Evolutionary conservation across 2,329 filamentous ascomycete genomes (phyloP).

Genomic region (Claviceps sp.): DNA sequence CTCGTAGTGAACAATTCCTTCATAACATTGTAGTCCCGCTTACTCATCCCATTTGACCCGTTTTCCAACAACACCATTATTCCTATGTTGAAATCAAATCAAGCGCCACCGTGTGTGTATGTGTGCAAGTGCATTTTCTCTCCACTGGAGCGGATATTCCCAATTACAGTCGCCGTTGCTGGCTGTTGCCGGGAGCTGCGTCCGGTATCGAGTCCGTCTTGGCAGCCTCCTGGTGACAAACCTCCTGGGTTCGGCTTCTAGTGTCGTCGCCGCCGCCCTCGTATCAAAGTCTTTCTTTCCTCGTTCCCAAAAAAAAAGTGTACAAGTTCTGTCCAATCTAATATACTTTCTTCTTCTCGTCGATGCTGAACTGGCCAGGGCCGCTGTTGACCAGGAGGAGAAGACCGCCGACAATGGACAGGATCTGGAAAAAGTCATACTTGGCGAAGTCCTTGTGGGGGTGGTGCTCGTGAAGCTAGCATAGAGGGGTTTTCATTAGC

Average conservation of each 20-base stretch:
- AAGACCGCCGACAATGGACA: constrained; percentile 95
- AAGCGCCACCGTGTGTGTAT: neutral
- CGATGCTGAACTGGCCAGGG: constrained; percentile 91
- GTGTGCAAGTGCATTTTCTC: neutral
- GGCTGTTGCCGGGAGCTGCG: neutral
- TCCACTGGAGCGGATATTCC: neutral
- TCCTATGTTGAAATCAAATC: neutral
- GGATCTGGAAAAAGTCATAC: constrained; percentile 99
- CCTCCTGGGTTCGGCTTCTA: too few species aligned
- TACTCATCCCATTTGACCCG: neutral
- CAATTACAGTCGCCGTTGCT: neutral
- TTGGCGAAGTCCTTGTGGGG: constrained; percentile 99
- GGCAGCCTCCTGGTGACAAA: neutral
- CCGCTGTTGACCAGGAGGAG: constrained; percentile 97
- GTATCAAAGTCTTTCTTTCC: neutral
- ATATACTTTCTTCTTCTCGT: constrained; percentile 99
- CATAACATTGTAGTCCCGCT: neutral
- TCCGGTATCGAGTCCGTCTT: constrained; percentile 7
- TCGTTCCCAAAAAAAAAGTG: neutral
- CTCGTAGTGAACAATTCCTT: constrained; percentile 2
- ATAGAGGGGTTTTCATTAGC: neutral
- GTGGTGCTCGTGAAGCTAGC: constrained; percentile 86
- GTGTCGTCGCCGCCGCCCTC: too few species aligned
- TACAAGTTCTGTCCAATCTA: constrained; percentile 25
- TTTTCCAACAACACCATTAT: constrained; percentile 2